These are phyloP conservation scores for Sordaria brevicollis DNA, from an alignment of 495 filamentous ascomycete species.

Conservation along the genomic window DNA sequence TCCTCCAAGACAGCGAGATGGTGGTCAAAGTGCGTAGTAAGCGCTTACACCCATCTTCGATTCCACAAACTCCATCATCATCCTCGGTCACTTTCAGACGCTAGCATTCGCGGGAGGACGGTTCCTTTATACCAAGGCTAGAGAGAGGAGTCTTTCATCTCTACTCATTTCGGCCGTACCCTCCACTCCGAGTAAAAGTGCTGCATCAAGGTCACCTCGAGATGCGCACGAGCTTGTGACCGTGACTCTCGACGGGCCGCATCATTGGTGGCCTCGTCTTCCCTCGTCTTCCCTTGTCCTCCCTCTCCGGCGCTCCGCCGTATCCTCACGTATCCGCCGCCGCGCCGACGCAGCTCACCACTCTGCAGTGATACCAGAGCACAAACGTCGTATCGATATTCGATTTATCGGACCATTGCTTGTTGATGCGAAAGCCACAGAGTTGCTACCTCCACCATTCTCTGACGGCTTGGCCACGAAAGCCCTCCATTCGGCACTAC, in stretches of 20 bases:
- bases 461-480: not conserved
- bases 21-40: not conserved
- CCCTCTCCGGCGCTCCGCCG: too few relatives aligned
- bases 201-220: not conserved
- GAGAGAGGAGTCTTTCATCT: not conserved
- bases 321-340: not conserved
- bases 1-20: not conserved
- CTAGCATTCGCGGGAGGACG: not conserved
- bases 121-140: not conserved
- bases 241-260: not conserved
- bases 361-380: not conserved
- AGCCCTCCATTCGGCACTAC: not conserved
- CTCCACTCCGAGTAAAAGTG: not conserved
- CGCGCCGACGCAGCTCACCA: not conserved
- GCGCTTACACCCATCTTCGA: not conserved
- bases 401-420: not conserved
- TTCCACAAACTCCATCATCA: not conserved
- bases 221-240: not conserved
- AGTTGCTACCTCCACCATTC: not conserved
- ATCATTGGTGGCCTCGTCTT: constrained; percentile 14
- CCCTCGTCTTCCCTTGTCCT: too few relatives aligned
- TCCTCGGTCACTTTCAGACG: not conserved
- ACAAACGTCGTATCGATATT: not conserved
- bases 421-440: not conserved
- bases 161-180: not conserved